These are phyloP conservation scores for Amaranthus hypochondriacus DNA, from an alignment of 148 eudicot species.

Conservation along the genomic window DNA sequence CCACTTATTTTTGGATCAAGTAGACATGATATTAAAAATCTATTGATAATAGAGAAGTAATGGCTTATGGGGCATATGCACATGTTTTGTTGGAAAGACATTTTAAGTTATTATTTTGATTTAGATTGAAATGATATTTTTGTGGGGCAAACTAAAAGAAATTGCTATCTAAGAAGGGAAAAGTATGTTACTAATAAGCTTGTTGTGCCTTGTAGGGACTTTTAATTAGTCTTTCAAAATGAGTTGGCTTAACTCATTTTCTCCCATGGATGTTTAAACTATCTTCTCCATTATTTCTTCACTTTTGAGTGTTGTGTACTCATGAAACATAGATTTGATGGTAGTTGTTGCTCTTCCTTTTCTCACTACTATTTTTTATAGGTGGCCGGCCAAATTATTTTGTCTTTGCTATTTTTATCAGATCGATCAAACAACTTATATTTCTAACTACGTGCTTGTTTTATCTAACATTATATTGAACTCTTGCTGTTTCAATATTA, in stretches of 20 bases:
- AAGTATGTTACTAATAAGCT: constrained; percentile 8
- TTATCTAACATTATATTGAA: no score
- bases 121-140: constrained; percentile 27
- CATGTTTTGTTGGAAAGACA: constrained; percentile 25
- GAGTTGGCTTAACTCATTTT: constrained; percentile 18
- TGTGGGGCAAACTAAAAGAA: constrained; percentile 22
- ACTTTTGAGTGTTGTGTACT: constrained; percentile 23
- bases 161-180: constrained; percentile 1
- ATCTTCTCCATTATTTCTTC: neutral
- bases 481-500: no score
- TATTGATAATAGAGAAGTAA: constrained; percentile 7
- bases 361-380: neutral
- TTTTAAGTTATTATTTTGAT: constrained; percentile 11
- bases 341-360: neutral
- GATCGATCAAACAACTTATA: no score
- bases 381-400: no score
- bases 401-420: no score
- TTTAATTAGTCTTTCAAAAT: constrained; percentile 11
- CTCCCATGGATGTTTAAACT: constrained; percentile 17
- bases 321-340: constrained; percentile 30
- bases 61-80: constrained; percentile 21
- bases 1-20: neutral
- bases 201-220: constrained; percentile 8
- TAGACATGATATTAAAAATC: neutral
- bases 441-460: no score